A percentile compares a stretch with the other conserved stretches of the same genome.
Conservation (phyloP, 2,329 filamentous ascomycete genomes). For the Daldinia sp. region DNA sequence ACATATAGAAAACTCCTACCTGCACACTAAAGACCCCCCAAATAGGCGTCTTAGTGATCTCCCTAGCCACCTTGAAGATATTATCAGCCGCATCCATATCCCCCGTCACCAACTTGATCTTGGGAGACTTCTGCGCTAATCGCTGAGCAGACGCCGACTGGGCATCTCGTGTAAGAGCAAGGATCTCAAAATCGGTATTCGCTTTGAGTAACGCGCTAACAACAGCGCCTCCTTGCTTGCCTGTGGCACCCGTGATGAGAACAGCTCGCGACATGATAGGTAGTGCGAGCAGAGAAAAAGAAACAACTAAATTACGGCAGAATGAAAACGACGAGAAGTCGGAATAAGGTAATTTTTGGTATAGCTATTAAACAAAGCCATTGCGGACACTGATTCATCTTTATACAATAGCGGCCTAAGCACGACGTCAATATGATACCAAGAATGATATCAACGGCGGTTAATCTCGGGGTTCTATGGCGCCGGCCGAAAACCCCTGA, state of each 20-base stretch:
- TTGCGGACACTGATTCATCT: neutral
- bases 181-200: slow-evolving; percentile 56
- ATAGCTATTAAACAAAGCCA: neutral
- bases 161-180: slow-evolving; percentile 67
- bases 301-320: neutral
- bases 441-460: slow-evolving; percentile 19
- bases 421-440: slow-evolving; percentile 27
- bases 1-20: slow-evolving; percentile 45
- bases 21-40: slow-evolving; percentile 71
- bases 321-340: neutral
- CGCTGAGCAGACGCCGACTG: slow-evolving; percentile 59
- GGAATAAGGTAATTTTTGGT: neutral
- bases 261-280: slow-evolving; percentile 38
- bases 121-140: slow-evolving; percentile 50
- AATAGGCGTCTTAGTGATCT: slow-evolving; percentile 51
- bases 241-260: slow-evolving; percentile 50
- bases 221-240: slow-evolving; percentile 51
- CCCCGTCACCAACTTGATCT: slow-evolving; percentile 65
- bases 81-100: slow-evolving; percentile 60
- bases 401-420: neutral
- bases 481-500: slow-evolving; percentile 7
- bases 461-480: slow-evolving; percentile 13
- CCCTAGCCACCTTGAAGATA: slow-evolving; percentile 54
- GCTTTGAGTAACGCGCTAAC: slow-evolving; percentile 45
- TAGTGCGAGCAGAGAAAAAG: neutral